Conservation (phyloP, 495 filamentous ascomycete species). For the Tuber magnatum region DNA sequence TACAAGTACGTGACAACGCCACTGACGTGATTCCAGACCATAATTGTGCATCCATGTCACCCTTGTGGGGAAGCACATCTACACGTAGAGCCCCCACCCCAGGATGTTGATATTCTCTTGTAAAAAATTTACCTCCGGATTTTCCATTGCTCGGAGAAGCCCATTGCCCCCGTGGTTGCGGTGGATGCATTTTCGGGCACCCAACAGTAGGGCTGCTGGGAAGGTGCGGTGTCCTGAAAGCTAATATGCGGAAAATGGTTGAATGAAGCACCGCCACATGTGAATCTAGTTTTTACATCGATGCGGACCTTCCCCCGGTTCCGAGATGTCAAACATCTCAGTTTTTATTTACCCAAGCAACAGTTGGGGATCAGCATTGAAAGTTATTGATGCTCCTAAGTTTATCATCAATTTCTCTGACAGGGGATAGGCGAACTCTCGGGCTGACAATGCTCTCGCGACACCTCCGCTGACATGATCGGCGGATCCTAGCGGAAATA, state of each 20-base stretch:
- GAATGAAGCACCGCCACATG: neutral
- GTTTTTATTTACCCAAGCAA: neutral
- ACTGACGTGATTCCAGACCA: neutral
- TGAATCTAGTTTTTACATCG: neutral
- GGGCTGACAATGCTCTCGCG: neutral
- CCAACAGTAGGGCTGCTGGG: neutral
- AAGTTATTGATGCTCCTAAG: neutral
- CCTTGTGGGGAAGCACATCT: neutral
- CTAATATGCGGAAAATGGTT: neutral
- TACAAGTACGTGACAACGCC: neutral
- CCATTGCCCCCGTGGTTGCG: neutral
- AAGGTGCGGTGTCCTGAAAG: neutral
- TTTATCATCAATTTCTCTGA: neutral
- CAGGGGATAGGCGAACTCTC: neutral
- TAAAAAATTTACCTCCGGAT: neutral
- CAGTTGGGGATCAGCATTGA: neutral
- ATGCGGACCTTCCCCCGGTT: neutral
- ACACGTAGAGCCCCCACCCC: neutral
- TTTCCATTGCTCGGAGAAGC: neutral
- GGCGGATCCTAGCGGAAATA: neutral
- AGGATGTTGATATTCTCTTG: neutral
- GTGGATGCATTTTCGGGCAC: neutral
- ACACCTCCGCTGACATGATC: neutral
- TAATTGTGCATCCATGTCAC: neutral
- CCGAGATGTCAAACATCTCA: neutral